Evolutionary conservation across 1,284 basidiomycete genomes (phyloP).

Genomic region (Marasmius sp.): DNA sequence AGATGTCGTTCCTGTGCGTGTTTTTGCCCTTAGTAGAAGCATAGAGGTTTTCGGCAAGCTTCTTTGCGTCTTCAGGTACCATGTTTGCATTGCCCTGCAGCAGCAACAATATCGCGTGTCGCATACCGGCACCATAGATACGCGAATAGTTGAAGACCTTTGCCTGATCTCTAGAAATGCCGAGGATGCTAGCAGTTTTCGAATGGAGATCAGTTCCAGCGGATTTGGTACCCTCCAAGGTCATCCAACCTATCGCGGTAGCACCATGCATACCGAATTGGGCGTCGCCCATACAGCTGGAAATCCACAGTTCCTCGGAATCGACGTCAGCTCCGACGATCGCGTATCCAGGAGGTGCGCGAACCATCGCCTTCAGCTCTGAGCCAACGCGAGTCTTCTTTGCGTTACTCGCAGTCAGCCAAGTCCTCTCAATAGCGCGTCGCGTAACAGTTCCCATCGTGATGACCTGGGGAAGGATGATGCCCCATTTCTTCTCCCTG

Average conservation of each 20-base stretch:
- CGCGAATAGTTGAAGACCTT: constrained; percentile 99
- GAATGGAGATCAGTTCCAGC: constrained; percentile 97
- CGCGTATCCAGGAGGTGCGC: constrained; percentile 89
- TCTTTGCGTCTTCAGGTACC: constrained; percentile 76
- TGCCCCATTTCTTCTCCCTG: constrained; percentile 67
- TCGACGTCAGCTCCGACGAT: constrained; percentile 99
- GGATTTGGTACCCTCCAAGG: constrained; percentile 96
- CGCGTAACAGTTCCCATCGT: constrained; percentile 99
- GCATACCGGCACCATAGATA: constrained; percentile 97
- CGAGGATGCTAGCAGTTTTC: constrained; percentile 92
- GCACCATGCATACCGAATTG: constrained; percentile 98
- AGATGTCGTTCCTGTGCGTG: constrained; percentile 67
- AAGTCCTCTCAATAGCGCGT: constrained; percentile 96
- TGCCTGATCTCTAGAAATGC: constrained; percentile 92
- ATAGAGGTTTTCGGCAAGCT: constrained; percentile 86
- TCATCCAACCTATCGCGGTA: constrained; percentile 99
- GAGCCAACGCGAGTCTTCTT: constrained; percentile 97
- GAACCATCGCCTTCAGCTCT: constrained; percentile 97
- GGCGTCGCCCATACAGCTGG: constrained; percentile 97
- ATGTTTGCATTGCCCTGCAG: constrained; percentile 86
- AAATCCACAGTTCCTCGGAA: constrained; percentile 99
- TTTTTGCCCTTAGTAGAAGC: constrained; percentile 93
- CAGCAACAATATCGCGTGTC: constrained; percentile 88
- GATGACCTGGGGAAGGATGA: constrained; percentile 95
- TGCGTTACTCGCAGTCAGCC: constrained; percentile 98